Base-by-base conservation (phyloP, 2,329 filamentous ascomycete genomes). In the Nothopassalora personata region DNA sequence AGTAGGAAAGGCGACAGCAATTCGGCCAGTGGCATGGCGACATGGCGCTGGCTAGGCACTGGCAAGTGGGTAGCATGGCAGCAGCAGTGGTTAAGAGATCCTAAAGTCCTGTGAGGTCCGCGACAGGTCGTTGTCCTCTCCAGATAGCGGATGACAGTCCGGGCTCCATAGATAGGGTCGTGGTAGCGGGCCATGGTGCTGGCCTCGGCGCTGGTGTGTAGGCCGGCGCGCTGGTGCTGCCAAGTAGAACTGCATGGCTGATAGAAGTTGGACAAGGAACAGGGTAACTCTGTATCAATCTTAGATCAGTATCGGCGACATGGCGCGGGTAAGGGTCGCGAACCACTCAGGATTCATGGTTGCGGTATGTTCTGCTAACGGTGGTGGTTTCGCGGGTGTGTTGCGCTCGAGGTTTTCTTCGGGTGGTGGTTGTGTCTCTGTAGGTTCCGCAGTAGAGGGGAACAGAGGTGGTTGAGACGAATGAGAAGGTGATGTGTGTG, bases 341-440 rank as follows among this genome's bases (percentile, higher is more conserved):
- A 86, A 94, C 90, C 84, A 94, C 90, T 94, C 90, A 75, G 90
- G 90, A 83, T 94, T 94, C 90, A 94, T 94, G 75, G 55, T 67
- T 61, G 66, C 60, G 54, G 56, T 33, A 9, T 30, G 31, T 15
- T 18, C 49, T 54, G 27, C 3, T 7, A 23, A 8, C 18, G 18
- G 28, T 5, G 34, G 52, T 55, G 53, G 33, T 55, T 36, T 28
- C 45, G 43, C 23, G 30, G 18, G 28, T 55, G 53, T 7, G 49
- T 19, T n/a, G 30, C 30, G 28, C 30, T 28, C 6, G 27, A 9
- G 15, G 28, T n/a, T 23, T 23, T 23, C 1, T 51, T 28, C n/a
- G 30, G n/a, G 27, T 34, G 28, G 49, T 51, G 27, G 30, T 51
- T 34, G 15, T 15, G 39, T n/a, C 39, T 43, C 15, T n/a, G 39